Percentiles rank a stretch among this genome's conserved stretches.
Evolutionary conservation across 164 flowering plant species (phyloP).

Genomic region (Piper betle): DNA sequence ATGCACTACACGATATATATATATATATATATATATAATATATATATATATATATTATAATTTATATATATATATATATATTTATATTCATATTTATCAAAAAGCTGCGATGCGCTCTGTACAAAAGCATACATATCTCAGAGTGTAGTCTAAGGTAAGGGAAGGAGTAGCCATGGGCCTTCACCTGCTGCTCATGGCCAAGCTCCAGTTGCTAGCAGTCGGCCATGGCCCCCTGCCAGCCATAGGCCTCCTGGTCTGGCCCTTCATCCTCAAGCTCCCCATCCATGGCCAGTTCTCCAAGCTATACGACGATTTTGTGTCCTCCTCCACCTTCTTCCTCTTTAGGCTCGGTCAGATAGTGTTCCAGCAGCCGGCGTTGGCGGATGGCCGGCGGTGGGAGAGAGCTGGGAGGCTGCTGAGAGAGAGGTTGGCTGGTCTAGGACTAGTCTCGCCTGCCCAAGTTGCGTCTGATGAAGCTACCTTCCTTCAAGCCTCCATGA

Average conservation of each 20-base stretch:
- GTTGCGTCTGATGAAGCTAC: slow-evolving; percentile 1
- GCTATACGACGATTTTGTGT: not conserved
- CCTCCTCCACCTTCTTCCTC: slow-evolving; percentile 2
- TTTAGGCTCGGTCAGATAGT: slow-evolving; percentile 5
- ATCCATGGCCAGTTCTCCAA: not conserved
- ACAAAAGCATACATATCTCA: too few species aligned
- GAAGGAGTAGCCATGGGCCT: slow-evolving; percentile 3
- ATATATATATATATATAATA: too few species aligned
- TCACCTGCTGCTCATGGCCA: slow-evolving; percentile 6
- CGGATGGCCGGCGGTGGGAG: slow-evolving; percentile 7
- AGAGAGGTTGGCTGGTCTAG: not conserved
- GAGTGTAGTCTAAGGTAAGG: not conserved
- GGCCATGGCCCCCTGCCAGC: slow-evolving; percentile 1
- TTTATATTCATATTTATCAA: too few species aligned
- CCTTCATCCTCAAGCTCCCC: slow-evolving; percentile 6
- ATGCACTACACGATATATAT: too few species aligned
- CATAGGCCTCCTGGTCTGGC: slow-evolving; percentile 1
- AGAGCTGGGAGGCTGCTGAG: slow-evolving; percentile 7
- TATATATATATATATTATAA: too few species aligned
- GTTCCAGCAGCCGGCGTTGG: slow-evolving; percentile 1
- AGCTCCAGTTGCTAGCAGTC: slow-evolving; percentile 5
- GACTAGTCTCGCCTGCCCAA: not conserved
- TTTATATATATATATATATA: too few species aligned
- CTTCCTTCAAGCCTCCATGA: slow-evolving; percentile 6
- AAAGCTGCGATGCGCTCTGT: too few species aligned